Percentiles rank a stretch among this genome's conserved stretches.
phyloP scores from a whole-genome alignment of 306 rosid genomes.

The Senna siamea region DNA sequence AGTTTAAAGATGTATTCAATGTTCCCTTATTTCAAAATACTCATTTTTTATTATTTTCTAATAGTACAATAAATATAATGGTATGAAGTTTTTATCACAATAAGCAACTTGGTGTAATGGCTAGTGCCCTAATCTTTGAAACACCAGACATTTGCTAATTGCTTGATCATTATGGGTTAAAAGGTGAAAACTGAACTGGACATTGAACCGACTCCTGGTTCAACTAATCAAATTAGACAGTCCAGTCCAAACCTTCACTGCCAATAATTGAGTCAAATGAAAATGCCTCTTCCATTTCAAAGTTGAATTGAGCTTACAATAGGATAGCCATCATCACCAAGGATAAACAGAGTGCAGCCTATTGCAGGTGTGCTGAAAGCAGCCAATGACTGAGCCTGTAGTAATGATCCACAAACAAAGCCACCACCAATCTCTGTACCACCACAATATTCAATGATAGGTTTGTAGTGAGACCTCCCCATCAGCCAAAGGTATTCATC shows the following conservation, averaged over 20 bases:
- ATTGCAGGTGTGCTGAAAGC: slow-evolving; percentile 97
- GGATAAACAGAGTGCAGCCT: slow-evolving; percentile 83
- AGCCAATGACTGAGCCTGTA: slow-evolving; percentile 89
- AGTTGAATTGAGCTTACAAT: slow-evolving; percentile 57
- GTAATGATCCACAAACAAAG: slow-evolving; percentile 81
- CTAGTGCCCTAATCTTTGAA: neutral
- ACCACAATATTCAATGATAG: slow-evolving; percentile 92
- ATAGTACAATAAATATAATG: neutral
- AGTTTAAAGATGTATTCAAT: neutral
- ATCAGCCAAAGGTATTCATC: slow-evolving; percentile 97
- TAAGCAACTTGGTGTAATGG: neutral
- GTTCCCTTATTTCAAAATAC: neutral
- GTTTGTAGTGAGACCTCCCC: slow-evolving; percentile 94
- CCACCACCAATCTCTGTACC: slow-evolving; percentile 98
- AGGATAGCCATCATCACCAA: slow-evolving; percentile 72
- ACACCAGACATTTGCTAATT: neutral
- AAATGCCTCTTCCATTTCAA: slow-evolving; percentile 22
- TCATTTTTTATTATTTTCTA: neutral
- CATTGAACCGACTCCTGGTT: neutral
- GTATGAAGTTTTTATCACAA: neutral
- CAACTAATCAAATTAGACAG: neutral
- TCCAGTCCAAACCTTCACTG: neutral
- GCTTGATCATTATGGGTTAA: neutral
- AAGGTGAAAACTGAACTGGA: neutral
- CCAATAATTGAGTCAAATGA: neutral